Conservation (phyloP, 331 rosid species). For the Stylosanthes scabra region DNA sequence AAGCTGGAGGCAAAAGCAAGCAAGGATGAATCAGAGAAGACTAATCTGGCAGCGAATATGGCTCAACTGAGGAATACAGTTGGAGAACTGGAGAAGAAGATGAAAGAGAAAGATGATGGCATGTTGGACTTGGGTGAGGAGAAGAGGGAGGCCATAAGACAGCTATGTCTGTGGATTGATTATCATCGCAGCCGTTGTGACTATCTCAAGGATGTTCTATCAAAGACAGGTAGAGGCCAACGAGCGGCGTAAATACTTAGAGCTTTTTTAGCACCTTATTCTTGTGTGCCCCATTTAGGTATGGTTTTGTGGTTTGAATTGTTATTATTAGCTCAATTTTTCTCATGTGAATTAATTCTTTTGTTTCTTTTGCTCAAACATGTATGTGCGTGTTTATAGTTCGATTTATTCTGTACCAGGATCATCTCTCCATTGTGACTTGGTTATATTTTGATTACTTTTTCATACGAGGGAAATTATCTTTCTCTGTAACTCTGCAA, state of each 20-base stretch:
- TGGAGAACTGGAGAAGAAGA: conserved; percentile 62
- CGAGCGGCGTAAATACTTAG: conserved; percentile 54
- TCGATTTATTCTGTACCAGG: conserved; percentile 26
- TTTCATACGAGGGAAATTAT: background rate
- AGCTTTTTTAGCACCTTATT: conserved; percentile 34
- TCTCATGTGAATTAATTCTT: conserved; percentile 39
- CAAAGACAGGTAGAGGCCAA: conserved; percentile 62
- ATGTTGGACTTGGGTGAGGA: conserved; percentile 73
- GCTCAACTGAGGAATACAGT: conserved; percentile 66
- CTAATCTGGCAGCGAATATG: conserved; percentile 54
- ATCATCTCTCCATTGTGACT: background rate
- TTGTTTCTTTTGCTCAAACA: conserved; percentile 9
- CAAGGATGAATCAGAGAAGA: conserved; percentile 68
- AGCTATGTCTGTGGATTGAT: conserved; percentile 85
- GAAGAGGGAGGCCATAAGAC: conserved; percentile 94
- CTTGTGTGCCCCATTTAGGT: conserved; percentile 28
- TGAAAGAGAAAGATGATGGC: conserved; percentile 70
- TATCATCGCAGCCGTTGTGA: conserved; percentile 82
- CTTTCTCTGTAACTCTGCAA: too few relatives aligned
- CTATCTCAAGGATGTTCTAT: conserved; percentile 67
- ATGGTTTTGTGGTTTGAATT: conserved; percentile 9
- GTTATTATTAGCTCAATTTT: conserved; percentile 29
- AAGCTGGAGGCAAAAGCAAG: conserved; percentile 63
- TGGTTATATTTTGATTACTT: too few relatives aligned
- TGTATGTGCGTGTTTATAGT: conserved; percentile 35